Percentiles rank a stretch among this genome's conserved stretches.
Evolutionary conservation across 352 stramenopile genomes (phyloP).

Genomic region (Phytophthora tentaculata): DNA sequence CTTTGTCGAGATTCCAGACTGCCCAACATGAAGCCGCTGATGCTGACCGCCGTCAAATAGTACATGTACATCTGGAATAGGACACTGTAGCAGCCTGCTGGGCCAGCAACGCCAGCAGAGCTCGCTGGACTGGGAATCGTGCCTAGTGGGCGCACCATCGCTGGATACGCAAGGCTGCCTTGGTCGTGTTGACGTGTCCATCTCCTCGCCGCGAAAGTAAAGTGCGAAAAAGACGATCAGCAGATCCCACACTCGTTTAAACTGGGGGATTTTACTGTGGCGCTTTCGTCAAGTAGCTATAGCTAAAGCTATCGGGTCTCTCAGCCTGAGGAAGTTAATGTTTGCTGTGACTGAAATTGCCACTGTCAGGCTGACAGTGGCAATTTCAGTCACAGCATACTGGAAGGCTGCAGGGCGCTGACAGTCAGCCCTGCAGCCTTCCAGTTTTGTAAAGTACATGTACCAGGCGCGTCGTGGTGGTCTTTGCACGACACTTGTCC

Average conservation of each 20-base stretch:
- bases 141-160: conserved; percentile 11
- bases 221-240: background rate
- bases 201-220: conserved; percentile 13
- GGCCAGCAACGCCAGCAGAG: too few species aligned
- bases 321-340: background rate
- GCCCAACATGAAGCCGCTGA: too few species aligned
- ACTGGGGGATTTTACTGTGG: too few species aligned
- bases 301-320: background rate
- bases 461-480: conserved; percentile 1
- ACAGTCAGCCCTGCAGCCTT: background rate
- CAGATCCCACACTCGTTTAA: conserved; percentile 10
- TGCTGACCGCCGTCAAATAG: background rate
- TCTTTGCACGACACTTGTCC: conserved; percentile 1
- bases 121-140: background rate
- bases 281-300: background rate
- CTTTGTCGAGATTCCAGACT: too few species aligned
- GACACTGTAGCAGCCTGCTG: too few species aligned
- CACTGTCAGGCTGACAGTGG: too few species aligned
- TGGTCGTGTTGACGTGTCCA: conserved; percentile 11
- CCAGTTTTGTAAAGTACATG: too few species aligned
- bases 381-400: background rate
- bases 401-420: too few species aligned
- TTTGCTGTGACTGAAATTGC: background rate
- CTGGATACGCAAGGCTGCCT: conserved; percentile 14
- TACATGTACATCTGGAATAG: too few species aligned